phyloP scores from a whole-genome alignment of 768 basidiomycete species.

The Antrodiella citrinella region DNA sequence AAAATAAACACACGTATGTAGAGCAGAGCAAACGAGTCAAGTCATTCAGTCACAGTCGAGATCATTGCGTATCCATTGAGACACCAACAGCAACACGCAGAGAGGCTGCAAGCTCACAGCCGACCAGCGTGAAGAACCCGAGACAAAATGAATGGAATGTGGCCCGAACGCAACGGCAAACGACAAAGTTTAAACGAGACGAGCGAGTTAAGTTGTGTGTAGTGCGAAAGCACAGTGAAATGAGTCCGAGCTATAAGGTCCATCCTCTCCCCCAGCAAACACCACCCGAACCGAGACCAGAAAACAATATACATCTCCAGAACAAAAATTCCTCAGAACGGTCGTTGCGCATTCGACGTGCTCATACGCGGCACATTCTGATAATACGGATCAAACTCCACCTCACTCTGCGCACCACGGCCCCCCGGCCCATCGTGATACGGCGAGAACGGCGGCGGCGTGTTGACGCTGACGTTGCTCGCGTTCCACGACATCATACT shows the following conservation, averaged over 20 bases:
- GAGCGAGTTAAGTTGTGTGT: no score
- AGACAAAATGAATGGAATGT: no score
- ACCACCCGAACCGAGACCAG: neutral
- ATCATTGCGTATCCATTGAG: no score
- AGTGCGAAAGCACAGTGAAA: no score
- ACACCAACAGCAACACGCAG: no score
- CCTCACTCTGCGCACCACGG: constrained; percentile 14
- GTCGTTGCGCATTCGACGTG: constrained; percentile 4
- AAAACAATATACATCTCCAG: neutral
- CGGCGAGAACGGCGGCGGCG: constrained; percentile 9
- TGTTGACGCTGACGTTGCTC: constrained; percentile 40
- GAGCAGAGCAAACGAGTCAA: no score
- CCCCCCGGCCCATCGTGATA: constrained; percentile 26
- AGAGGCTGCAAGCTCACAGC: no score
- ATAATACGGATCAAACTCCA: constrained; percentile 31
- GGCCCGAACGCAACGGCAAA: no score
- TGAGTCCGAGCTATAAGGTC: neutral
- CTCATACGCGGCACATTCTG: constrained; percentile 21
- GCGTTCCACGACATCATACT: constrained; percentile 48
- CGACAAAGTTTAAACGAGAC: no score
- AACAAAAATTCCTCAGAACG: neutral
- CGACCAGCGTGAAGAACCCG: no score
- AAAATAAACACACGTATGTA: no score
- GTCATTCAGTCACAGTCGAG: no score
- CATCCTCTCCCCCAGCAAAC: neutral